Evolutionary conservation across 176 grass and related monocot genomes (phyloP).

Genomic region (Oryza rufipogon): DNA sequence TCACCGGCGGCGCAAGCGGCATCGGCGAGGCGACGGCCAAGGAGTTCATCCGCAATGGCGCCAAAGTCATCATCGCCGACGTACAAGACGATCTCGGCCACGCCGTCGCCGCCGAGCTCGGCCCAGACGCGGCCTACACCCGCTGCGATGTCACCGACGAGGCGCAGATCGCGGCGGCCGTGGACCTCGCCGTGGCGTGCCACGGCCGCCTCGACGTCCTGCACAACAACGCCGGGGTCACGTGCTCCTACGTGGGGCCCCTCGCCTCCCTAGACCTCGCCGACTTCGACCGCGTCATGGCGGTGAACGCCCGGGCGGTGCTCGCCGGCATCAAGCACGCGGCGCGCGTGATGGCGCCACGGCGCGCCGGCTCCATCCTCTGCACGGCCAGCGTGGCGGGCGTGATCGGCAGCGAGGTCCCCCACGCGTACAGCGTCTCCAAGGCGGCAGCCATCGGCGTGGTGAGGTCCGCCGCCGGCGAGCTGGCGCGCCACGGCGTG

Average conservation of each 20-base stretch:
- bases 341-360: slow-evolving; percentile 18
- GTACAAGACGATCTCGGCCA: slow-evolving; percentile 38
- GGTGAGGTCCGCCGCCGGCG: neutral
- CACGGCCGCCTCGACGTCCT: slow-evolving; percentile 46
- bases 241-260: neutral
- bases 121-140: slow-evolving; percentile 6
- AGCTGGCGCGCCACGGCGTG: slow-evolving; percentile 6
- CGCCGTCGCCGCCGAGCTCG: slow-evolving; percentile 34
- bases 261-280: slow-evolving; percentile 40
- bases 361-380: slow-evolving; percentile 6
- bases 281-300: slow-evolving; percentile 63
- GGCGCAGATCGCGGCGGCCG: slow-evolving; percentile 25
- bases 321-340: slow-evolving; percentile 27
- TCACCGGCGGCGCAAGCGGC: slow-evolving; percentile 47
- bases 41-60: slow-evolving; percentile 32
- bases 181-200: neutral
- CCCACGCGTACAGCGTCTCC: slow-evolving; percentile 6
- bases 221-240: slow-evolving; percentile 43
- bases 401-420: neutral
- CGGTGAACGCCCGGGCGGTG: slow-evolving; percentile 51
- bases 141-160: slow-evolving; percentile 44
- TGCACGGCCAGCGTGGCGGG: neutral
- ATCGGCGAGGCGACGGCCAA: slow-evolving; percentile 33
- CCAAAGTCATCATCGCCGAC: slow-evolving; percentile 46
- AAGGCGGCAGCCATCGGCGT: slow-evolving; percentile 7